These are phyloP conservation scores for Cladorrhinum samala DNA, from an alignment of 495 filamentous ascomycete genomes.

Conservation along the genomic window DNA sequence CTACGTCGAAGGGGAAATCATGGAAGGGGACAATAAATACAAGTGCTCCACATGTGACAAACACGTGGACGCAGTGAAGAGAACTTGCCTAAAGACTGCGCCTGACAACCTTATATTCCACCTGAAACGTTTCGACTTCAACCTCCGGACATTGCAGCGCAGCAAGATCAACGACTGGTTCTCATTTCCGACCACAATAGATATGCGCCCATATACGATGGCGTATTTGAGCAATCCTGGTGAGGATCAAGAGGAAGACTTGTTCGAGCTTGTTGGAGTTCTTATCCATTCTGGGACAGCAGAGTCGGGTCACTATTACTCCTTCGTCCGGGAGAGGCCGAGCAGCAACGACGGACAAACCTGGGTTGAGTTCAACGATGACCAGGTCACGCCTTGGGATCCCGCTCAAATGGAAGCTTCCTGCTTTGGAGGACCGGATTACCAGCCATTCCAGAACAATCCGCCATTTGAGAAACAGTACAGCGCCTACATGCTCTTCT, in stretches of 20 bases:
- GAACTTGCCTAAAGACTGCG: constrained; percentile 86
- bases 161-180: constrained; percentile 97
- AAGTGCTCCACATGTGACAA: constrained; percentile 86
- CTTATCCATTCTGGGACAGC: constrained; percentile 90
- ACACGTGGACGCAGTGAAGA: constrained; percentile 91
- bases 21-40: constrained; percentile 99
- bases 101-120: constrained; percentile 96
- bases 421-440: constrained; percentile 74
- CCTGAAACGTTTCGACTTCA: constrained; percentile 94
- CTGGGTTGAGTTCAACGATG: constrained; percentile 96
- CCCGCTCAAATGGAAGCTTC: constrained; percentile 60
- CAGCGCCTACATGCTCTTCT: constrained; percentile 98
- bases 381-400: constrained; percentile 70
- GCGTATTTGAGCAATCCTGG: constrained; percentile 69
- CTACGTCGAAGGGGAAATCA: constrained; percentile 91
- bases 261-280: constrained; percentile 88
- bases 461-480: constrained; percentile 58
- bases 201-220: constrained; percentile 88
- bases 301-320: constrained; percentile 96
- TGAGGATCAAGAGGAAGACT: constrained; percentile 51
- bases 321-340: constrained; percentile 79
- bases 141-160: constrained; percentile 72
- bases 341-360: constrained; percentile 39
- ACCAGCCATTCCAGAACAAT: constrained; percentile 40
- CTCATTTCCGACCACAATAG: constrained; percentile 73